Evolutionary conservation across 2,329 filamentous ascomycete genomes (phyloP).

Genomic region (Sporothrix phasma): DNA sequence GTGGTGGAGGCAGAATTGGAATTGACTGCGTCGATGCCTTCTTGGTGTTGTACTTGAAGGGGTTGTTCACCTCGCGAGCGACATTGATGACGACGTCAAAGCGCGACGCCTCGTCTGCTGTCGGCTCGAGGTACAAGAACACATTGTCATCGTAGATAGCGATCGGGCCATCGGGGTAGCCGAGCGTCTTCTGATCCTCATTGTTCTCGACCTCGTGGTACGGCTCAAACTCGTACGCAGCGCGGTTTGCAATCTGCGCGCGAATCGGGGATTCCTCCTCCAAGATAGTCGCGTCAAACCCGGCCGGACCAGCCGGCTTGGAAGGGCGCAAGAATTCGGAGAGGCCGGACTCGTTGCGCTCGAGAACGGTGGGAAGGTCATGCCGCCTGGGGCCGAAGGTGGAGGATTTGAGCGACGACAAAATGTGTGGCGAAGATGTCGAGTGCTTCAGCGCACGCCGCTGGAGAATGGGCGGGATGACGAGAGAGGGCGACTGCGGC

Average conservation of each 20-base stretch:
- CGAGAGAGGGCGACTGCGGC: constrained; percentile 43
- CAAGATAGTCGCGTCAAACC: constrained; percentile 35
- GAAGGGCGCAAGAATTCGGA: constrained; percentile 48
- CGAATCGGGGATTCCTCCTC: constrained; percentile 51
- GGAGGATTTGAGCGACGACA: constrained; percentile 47
- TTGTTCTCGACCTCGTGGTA: constrained; percentile 60
- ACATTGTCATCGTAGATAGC: constrained; percentile 72
- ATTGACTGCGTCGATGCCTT: not conserved
- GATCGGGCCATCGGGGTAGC: constrained; percentile 73
- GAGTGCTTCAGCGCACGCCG: constrained; percentile 57
- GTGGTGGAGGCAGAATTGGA: not conserved
- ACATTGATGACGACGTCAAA: constrained; percentile 84
- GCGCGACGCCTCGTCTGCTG: constrained; percentile 61
- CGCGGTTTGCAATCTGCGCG: constrained; percentile 51
- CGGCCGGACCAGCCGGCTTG: constrained; percentile 28
- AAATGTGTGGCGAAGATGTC: constrained; percentile 57
- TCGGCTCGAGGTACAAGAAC: constrained; percentile 71
- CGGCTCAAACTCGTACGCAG: constrained; percentile 48
- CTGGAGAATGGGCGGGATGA: constrained; percentile 45
- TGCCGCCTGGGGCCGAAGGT: constrained; percentile 53
- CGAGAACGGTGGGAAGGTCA: constrained; percentile 52
- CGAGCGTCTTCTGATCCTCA: constrained; percentile 70
- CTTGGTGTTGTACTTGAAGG: constrained; percentile 39
- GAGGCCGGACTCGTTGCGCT: constrained; percentile 50
- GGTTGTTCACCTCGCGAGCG: constrained; percentile 70